Evolutionary conservation across 106 monocot species (phyloP).

Genomic region (Triglochin maritima): DNA sequence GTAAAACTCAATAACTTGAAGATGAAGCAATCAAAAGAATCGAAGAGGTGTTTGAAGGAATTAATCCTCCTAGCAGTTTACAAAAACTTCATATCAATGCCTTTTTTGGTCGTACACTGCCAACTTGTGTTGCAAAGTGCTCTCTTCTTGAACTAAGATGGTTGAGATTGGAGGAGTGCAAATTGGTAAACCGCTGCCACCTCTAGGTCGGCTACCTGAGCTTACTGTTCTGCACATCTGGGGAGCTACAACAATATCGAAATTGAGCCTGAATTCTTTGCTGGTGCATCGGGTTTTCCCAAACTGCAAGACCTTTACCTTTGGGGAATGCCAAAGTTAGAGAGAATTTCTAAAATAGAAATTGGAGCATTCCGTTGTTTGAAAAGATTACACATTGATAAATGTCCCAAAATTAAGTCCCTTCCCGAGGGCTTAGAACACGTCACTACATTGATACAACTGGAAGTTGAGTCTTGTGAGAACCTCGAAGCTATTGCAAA

Average conservation of each 20-base stretch:
- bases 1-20: neutral
- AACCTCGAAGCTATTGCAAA: constrained; percentile 1
- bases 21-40: constrained; percentile 13
- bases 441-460: neutral
- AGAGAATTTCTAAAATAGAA: neutral
- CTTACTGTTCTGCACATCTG: constrained; percentile 14
- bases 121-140: constrained; percentile 4
- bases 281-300: neutral
- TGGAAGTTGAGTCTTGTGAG: neutral
- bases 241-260: constrained; percentile 5
- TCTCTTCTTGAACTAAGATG: constrained; percentile 16
- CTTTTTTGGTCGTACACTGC: constrained; percentile 18
- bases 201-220: constrained; percentile 22
- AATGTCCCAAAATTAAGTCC: constrained; percentile 13
- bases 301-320: constrained; percentile 1
- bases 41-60: constrained; percentile 26
- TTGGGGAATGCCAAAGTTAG: constrained; percentile 8
- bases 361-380: constrained; percentile 1
- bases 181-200: constrained; percentile 16
- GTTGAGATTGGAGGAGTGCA: constrained; percentile 16
- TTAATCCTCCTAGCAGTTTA: constrained; percentile 17
- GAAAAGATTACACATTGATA: neutral
- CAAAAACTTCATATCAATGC: constrained; percentile 15
- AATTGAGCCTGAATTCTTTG: constrained; percentile 13
- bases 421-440: constrained; percentile 17